Conservation (phyloP, 1,284 basidiomycete genomes). For the Vanrija sp. region DNA sequence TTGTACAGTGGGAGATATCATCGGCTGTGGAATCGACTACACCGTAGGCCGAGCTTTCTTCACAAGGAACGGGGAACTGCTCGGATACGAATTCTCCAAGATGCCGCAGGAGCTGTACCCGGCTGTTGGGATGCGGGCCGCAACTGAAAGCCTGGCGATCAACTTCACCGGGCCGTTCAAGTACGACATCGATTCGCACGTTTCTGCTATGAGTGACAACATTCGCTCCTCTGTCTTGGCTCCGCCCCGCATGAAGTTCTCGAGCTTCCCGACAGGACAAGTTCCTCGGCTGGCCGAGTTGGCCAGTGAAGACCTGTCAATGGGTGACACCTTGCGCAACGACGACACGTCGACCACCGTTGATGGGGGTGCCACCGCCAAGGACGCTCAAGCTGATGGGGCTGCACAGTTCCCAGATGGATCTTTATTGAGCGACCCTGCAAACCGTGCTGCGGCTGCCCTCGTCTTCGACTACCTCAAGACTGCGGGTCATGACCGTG, state of each 20-base stretch:
- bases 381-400: neutral
- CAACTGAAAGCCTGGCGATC: constrained; percentile 52
- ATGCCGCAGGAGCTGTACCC: constrained; percentile 66
- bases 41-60: constrained; percentile 73
- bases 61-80: constrained; percentile 77
- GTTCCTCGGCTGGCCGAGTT: constrained; percentile 7
- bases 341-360: neutral
- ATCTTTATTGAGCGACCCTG: constrained; percentile 9
- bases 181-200: constrained; percentile 80
- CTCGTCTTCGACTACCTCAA: constrained; percentile 73
- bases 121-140: constrained; percentile 77
- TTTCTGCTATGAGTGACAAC: constrained; percentile 39
- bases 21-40: constrained; percentile 88
- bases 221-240: constrained; percentile 7
- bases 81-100: constrained; percentile 68
- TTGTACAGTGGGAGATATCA: constrained; percentile 66
- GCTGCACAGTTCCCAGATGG: constrained; percentile 2
- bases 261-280: neutral
- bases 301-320: neutral
- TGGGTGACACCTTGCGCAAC: neutral
- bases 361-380: neutral
- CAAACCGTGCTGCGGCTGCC: constrained; percentile 55
- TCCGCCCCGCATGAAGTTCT: constrained; percentile 2
- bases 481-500: constrained; percentile 71
- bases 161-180: constrained; percentile 81